Percentiles rank a stretch among this genome's conserved stretches.
Conservation (phyloP, 2,329 filamentous ascomycete genomes). For the Cytospora mali region DNA sequence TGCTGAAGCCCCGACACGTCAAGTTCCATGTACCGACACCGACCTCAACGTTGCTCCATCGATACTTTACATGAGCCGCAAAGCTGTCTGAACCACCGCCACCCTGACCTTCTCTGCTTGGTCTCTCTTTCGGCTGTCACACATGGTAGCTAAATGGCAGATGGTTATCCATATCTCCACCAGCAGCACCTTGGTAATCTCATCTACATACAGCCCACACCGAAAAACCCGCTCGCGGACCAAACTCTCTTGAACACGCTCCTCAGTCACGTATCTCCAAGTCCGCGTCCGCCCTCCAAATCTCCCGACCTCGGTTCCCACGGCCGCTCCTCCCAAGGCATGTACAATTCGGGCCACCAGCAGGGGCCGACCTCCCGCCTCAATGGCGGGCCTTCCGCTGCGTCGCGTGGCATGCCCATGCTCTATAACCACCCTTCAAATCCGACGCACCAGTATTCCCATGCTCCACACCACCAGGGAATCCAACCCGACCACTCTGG, state of each 20-base stretch:
- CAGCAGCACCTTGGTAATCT: conserved; percentile 61
- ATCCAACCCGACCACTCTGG: conserved; percentile 61
- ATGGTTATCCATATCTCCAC: conserved; percentile 67
- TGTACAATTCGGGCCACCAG: conserved; percentile 75
- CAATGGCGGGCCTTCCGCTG: conserved; percentile 68
- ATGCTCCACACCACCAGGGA: conserved; percentile 64
- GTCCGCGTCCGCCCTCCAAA: conserved; percentile 36
- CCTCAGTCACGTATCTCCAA: conserved; percentile 38
- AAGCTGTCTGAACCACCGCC: conserved; percentile 32
- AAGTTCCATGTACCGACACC: conserved; percentile 38
- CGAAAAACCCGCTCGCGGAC: conserved; percentile 45
- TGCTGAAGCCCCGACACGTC: conserved; percentile 32
- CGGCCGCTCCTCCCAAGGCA: conserved; percentile 49
- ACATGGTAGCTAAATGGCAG: conserved; percentile 63
- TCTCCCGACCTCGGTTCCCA: conserved; percentile 36
- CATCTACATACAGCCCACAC: conserved; percentile 58
- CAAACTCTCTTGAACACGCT: conserved; percentile 38
- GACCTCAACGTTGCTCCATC: conserved; percentile 31
- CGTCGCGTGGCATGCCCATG: conserved; percentile 53
- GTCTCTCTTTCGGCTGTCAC: conserved; percentile 28
- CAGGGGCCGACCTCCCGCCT: conserved; percentile 75
- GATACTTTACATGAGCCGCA: conserved; percentile 36
- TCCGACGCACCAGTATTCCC: conserved; percentile 61
- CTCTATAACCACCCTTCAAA: conserved; percentile 71
- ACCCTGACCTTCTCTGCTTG: conserved; percentile 3